phyloP scores from a whole-genome alignment of 345 rosid species.

The Adansonia digitata region DNA sequence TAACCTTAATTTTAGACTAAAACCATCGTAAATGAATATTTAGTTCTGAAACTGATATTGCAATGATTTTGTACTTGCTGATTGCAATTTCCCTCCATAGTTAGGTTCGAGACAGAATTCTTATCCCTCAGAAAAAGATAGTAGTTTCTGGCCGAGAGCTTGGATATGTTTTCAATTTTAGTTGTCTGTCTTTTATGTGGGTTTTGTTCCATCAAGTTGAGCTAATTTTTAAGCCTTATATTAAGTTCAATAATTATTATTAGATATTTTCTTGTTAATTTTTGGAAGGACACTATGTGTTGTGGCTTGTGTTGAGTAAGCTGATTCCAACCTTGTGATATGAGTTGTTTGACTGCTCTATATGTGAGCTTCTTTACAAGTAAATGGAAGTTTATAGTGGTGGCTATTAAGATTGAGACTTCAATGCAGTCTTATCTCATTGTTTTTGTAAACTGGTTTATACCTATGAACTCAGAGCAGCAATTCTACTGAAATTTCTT shows the following conservation, averaged over 20 bases:
- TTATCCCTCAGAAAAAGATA: not conserved
- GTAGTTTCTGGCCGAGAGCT: not conserved
- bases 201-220: not conserved
- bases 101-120: not conserved
- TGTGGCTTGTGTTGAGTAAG: not conserved
- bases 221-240: not conserved
- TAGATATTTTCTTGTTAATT: no score
- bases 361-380: not conserved
- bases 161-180: not conserved
- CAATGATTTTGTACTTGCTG: not conserved
- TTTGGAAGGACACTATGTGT: not conserved
- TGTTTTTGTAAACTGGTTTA: not conserved
- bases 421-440: not conserved
- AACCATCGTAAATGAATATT: not conserved
- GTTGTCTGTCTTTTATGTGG: not conserved
- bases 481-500: not conserved
- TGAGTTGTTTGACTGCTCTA: not conserved
- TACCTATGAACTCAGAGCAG: not conserved
- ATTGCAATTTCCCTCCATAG: not conserved
- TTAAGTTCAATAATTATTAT: not conserved
- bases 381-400: not conserved
- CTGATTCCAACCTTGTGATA: conserved; percentile 1
- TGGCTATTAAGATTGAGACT: not conserved
- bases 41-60: not conserved
- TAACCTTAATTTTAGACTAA: not conserved